Evolutionary conservation across 306 rosid species (phyloP).

Genomic region (Cucumis hystrix): DNA sequence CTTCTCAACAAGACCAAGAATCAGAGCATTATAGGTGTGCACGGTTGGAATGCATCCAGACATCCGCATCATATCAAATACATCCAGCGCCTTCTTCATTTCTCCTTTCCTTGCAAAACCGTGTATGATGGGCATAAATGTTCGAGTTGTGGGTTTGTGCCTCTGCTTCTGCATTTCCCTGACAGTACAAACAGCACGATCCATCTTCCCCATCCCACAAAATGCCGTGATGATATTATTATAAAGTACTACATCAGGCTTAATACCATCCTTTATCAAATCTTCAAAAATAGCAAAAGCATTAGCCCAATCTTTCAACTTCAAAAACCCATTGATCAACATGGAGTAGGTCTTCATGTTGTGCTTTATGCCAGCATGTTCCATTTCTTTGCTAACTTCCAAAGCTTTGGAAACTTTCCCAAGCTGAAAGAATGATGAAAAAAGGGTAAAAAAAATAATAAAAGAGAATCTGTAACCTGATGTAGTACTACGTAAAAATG

Average conservation of each 20-base stretch:
- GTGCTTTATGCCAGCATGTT: conserved; percentile 59
- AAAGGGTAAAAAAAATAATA: background rate
- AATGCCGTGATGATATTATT: conserved; percentile 75
- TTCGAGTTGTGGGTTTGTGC: conserved; percentile 75
- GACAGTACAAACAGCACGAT: conserved; percentile 64
- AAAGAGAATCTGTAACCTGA: background rate
- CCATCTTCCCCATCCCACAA: conserved; percentile 95
- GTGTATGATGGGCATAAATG: conserved; percentile 86
- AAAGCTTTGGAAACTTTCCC: conserved; percentile 87
- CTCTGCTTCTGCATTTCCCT: conserved; percentile 79
- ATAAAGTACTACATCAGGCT: conserved; percentile 79
- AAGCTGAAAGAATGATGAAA: conserved; percentile 36
- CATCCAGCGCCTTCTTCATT: conserved; percentile 60
- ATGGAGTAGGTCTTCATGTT: conserved; percentile 94
- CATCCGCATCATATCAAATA: conserved; percentile 90
- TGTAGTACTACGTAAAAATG: background rate
- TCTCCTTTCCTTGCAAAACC: conserved; percentile 88
- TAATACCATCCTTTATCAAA: conserved; percentile 60
- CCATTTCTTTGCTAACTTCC: conserved; percentile 69
- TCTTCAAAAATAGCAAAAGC: conserved; percentile 82
- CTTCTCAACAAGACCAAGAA: conserved; percentile 94
- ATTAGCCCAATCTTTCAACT: conserved; percentile 95
- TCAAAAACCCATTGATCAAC: conserved; percentile 82
- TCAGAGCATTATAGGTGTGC: conserved; percentile 85
- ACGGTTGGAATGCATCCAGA: conserved; percentile 91